These are phyloP conservation scores for Lecanicillium sp. DNA, from an alignment of 2,329 filamentous ascomycete genomes.

Conservation along the genomic window DNA sequence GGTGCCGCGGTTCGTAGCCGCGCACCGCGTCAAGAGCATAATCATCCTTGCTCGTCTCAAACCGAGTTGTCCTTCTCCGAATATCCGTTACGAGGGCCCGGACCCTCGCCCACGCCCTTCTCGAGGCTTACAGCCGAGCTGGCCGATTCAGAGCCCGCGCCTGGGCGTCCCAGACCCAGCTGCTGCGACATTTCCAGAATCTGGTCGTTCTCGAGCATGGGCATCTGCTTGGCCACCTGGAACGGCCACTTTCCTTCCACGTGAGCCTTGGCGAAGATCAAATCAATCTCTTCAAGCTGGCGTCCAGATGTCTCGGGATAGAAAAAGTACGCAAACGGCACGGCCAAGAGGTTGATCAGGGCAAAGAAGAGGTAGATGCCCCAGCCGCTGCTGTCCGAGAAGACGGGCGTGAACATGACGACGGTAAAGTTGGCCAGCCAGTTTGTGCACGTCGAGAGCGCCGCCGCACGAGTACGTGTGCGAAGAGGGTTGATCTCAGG, in stretches of 20 bases:
- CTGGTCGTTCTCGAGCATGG: slow-evolving; percentile 16
- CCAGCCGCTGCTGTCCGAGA: slow-evolving; percentile 51
- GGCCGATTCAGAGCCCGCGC: not conserved
- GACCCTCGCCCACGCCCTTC: too few species aligned
- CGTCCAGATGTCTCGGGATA: slow-evolving; percentile 44
- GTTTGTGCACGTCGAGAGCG: slow-evolving; percentile 53
- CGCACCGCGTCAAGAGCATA: too few species aligned
- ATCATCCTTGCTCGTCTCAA: too few species aligned
- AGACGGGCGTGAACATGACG: slow-evolving; percentile 57
- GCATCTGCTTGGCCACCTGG: slow-evolving; percentile 47
- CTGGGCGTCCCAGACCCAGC: slow-evolving; percentile 2
- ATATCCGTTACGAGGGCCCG: too few species aligned
- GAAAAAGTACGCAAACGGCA: slow-evolving; percentile 38
- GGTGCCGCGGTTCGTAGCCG: too few species aligned
- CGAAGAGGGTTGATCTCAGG: slow-evolving; percentile 46
- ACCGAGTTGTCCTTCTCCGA: too few species aligned
- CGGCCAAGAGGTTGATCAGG: slow-evolving; percentile 38
- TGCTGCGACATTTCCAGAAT: slow-evolving; percentile 4
- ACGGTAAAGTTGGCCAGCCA: slow-evolving; percentile 44
- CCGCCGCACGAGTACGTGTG: slow-evolving; percentile 37
- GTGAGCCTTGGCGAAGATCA: slow-evolving; percentile 52
- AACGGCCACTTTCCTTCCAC: slow-evolving; percentile 54
- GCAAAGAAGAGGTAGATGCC: slow-evolving; percentile 40
- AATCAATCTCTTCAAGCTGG: slow-evolving; percentile 49
- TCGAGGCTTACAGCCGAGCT: slow-evolving; percentile 1